Conservation (phyloP, 139 green algal species). For the Closterium sp. region DNA sequence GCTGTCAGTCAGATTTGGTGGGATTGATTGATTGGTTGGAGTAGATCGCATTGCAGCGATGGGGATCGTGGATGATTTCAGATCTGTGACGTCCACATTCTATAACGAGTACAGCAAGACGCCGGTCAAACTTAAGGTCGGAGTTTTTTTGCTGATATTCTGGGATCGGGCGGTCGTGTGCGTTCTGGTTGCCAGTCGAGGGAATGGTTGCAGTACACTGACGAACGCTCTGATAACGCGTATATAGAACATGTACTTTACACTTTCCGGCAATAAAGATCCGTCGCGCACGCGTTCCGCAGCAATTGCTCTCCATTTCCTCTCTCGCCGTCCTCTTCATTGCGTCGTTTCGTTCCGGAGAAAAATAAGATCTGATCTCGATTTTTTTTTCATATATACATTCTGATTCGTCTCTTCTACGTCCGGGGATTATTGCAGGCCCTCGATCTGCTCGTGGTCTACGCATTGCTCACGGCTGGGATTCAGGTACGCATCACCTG, state of each 20-base stretch:
- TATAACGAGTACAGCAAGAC: constrained; percentile 45
- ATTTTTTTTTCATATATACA: too few species aligned
- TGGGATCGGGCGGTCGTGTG: too few species aligned
- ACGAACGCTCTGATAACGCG: too few species aligned
- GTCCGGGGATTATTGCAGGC: neutral
- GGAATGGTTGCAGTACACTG: too few species aligned
- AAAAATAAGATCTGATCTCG: too few species aligned
- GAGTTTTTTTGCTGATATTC: too few species aligned
- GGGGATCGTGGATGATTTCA: constrained; percentile 28
- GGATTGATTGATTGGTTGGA: neutral
- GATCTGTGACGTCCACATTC: constrained; percentile 36
- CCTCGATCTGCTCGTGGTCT: constrained; percentile 28
- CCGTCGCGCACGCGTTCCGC: too few species aligned
- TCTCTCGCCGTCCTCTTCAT: neutral
- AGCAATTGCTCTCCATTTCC: neutral
- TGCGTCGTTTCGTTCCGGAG: neutral
- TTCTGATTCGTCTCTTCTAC: too few species aligned
- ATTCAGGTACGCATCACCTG: constrained; percentile 17
- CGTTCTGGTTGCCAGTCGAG: too few species aligned
- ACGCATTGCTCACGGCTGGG: constrained; percentile 21
- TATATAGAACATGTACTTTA: too few species aligned
- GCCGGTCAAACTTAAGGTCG: constrained; percentile 42
- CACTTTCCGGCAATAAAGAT: too few species aligned
- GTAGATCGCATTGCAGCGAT: constrained; percentile 1
- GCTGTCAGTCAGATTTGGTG: neutral